A percentile compares a stretch with the other conserved stretches of the same genome.
phyloP scores from a whole-genome alignment of 805 yeast genomes.

The Candida anglica region DNA sequence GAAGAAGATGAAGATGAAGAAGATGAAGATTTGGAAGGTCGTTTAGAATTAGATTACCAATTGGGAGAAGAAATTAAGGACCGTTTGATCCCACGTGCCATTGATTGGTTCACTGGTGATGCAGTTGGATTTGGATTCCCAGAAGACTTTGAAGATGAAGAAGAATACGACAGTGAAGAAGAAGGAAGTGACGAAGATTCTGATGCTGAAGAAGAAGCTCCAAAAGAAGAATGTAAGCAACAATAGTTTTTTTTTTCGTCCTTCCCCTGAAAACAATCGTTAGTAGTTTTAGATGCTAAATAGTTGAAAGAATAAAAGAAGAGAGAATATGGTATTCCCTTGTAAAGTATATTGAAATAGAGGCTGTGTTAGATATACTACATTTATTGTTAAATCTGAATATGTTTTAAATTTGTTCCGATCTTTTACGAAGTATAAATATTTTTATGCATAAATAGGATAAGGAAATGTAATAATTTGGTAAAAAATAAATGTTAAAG shows the following conservation, averaged over 20 bases:
- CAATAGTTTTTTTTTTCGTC: conserved; percentile 42
- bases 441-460: no score
- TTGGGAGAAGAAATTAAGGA: conserved; percentile 96
- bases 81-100: conserved; percentile 90
- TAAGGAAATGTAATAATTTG: no score
- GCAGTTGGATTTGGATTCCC: conserved; percentile 73
- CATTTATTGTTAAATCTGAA: no score
- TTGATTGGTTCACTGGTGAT: conserved; percentile 98
- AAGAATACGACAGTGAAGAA: conserved; percentile 55
- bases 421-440: no score
- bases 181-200: conserved; percentile 60
- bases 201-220: conserved; percentile 57
- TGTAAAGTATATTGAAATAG: no score
- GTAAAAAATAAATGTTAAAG: no score
- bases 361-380: no score
- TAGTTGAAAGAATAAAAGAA: no score
- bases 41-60: conserved; percentile 89
- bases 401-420: no score
- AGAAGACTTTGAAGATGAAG: conserved; percentile 59
- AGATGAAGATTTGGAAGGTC: conserved; percentile 72
- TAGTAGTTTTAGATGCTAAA: no score
- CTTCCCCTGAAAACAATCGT: no score
- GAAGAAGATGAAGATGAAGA: conserved; percentile 54
- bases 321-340: no score
- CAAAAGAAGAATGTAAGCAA: conserved; percentile 70